phyloP scores from a whole-genome alignment of 2,329 filamentous ascomycete genomes.

The Verticillium dahliae region DNA sequence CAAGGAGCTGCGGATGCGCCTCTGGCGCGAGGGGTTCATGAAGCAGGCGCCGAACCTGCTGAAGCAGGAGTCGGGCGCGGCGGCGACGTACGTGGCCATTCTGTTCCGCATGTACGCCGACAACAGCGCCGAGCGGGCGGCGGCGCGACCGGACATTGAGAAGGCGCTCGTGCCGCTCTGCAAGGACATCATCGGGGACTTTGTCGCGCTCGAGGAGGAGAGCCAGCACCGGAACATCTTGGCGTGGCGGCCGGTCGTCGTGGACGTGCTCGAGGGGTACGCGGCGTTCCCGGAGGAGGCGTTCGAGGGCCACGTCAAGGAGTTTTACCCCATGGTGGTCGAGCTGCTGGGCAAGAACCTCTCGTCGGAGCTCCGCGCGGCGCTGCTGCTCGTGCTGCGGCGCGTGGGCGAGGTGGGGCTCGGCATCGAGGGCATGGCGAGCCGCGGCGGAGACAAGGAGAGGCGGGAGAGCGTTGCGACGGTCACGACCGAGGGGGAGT shows the following conservation, averaged over 20 bases:
- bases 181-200: constrained; percentile 85
- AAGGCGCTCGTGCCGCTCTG: constrained; percentile 89
- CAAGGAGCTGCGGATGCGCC: constrained; percentile 85
- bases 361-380: constrained; percentile 68
- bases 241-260: constrained; percentile 94
- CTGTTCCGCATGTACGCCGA: constrained; percentile 97
- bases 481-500: constrained; percentile 18
- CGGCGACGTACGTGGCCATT: constrained; percentile 92
- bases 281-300: constrained; percentile 72
- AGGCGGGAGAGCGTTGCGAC: constrained; percentile 36
- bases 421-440: constrained; percentile 46
- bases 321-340: constrained; percentile 81
- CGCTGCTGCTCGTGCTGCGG: constrained; percentile 70
- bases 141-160: constrained; percentile 77
- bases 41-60: constrained; percentile 96
- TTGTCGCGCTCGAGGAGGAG: constrained; percentile 84
- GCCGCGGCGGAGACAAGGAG: constrained; percentile 15
- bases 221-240: constrained; percentile 95
- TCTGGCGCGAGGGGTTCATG: constrained; percentile 99
- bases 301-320: constrained; percentile 71
- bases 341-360: constrained; percentile 80
- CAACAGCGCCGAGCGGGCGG: constrained; percentile 71
- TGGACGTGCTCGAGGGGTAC: constrained; percentile 93
- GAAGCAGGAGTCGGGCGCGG: constrained; percentile 91
- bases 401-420: constrained; percentile 74